Percentiles rank a stretch among this genome's conserved stretches.
phyloP scores from a whole-genome alignment of 2,329 filamentous ascomycete genomes.

The Neofusicoccum sp. region DNA sequence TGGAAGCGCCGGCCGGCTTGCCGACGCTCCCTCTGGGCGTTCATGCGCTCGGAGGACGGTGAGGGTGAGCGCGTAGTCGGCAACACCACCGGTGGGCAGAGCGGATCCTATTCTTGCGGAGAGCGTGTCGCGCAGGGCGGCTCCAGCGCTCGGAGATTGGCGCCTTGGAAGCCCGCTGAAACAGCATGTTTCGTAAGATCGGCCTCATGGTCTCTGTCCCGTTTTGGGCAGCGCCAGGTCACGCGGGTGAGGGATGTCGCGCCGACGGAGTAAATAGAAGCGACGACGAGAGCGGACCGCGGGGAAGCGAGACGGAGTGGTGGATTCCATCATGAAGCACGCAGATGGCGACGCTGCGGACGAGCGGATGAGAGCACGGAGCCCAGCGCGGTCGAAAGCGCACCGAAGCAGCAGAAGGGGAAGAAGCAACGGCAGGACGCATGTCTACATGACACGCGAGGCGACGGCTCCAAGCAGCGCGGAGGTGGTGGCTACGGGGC shows the following conservation, averaged over 20 bases:
- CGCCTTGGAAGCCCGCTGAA: not conserved
- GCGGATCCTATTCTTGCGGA: not conserved
- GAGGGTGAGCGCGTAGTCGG: not conserved
- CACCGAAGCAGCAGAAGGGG: not conserved
- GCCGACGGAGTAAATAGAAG: not conserved
- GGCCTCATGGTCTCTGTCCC: not conserved
- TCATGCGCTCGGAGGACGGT: too few species aligned
- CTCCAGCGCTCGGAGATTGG: not conserved
- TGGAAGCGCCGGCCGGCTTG: not conserved
- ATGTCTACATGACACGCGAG: constrained; percentile 3
- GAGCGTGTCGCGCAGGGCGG: not conserved
- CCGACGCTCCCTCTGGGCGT: not conserved
- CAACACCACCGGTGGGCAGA: not conserved
- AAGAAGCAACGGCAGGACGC: not conserved
- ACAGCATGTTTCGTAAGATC: not conserved
- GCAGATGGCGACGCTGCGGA: not conserved
- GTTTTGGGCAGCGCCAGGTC: not conserved
- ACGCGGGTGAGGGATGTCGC: not conserved
- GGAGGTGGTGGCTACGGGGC: not conserved
- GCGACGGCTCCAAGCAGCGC: not conserved
- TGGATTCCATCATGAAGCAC: not conserved
- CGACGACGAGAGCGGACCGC: not conserved
- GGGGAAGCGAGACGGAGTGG: not conserved
- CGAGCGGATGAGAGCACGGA: not conserved
- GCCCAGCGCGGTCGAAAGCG: not conserved